Evolutionary conservation across 306 rosid genomes (phyloP), one percentile per base, ranked within the genome.

Genomic region (Fragaria nilgerrensis): DNA sequence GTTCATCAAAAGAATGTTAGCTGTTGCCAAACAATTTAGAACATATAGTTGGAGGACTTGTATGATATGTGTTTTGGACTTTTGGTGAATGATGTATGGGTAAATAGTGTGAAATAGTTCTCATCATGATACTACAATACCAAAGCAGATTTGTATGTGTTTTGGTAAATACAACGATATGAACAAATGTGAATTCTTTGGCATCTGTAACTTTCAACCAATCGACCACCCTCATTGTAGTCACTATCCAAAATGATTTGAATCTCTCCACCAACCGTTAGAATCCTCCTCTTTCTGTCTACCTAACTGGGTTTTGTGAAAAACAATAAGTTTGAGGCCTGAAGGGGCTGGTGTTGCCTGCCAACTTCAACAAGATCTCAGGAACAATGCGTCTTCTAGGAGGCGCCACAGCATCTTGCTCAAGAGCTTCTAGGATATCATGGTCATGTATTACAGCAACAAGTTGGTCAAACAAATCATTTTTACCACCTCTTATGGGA

Each of bases 401-500:
- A 53, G 92, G 89, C 19, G 97, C 94, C 73, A 7, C 48, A 14
- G 87, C 90, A 66, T 85, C 91, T 85, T 87, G 81, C 76, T 85
- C 86, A 74, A 87, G 92, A 77, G 97, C 94, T 65, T 88, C 99
- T 43, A n/a, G n/a, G n/a, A 78, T 78, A 56, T 92, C 99, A 66
- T 79, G 73, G 14, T 91, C 83, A 80, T 95, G 98, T 78, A 95
- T 77, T 16, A 85, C 63, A 49, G 94, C 64, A 85, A 95, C 84
- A 64, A 86, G 15, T 36, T 85, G 86, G 52, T 95, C 97, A 77
- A 95, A 92, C 79, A 89, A 79, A 65, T 85, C 96, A 48, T 95
- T 93, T 78, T 81, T 88, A 49, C 99, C 99, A 14, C 99, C 99
- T 79, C 96, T 88, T 19, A 96, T 77, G 29, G 99, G 99, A 87